phyloP scores from a whole-genome alignment of 2,329 filamentous ascomycete species.

The Cladosporium sp. region DNA sequence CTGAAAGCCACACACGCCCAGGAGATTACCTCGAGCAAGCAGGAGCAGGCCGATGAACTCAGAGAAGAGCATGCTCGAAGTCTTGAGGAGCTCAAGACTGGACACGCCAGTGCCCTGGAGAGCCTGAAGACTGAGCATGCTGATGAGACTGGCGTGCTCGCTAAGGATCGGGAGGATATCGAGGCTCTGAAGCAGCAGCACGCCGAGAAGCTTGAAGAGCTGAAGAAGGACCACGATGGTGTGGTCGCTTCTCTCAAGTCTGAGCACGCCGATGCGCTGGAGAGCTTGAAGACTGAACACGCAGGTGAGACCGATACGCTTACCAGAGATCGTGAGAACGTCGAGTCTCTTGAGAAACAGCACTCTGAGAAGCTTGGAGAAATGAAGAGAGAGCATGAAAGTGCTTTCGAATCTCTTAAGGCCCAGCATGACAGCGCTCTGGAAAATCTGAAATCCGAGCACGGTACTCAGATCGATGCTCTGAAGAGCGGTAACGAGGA shows the following conservation, averaged over 20 bases:
- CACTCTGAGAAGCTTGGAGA: conserved; percentile 4
- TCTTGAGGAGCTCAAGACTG: conserved; percentile 4
- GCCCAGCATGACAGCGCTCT: conserved; percentile 5
- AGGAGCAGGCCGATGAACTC: not conserved
- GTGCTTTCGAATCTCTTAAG: conserved; percentile 11
- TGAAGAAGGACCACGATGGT: not conserved
- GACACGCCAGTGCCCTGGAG: not conserved
- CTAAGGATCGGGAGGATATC: not conserved
- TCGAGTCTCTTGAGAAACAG: conserved; percentile 19
- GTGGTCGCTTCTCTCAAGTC: not conserved
- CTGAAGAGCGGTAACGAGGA: not conserved
- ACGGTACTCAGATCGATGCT: conserved; percentile 8
- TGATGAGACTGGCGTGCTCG: not conserved
- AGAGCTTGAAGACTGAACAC: not conserved
- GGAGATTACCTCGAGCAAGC: conserved; percentile 1
- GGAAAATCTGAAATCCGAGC: conserved; percentile 7
- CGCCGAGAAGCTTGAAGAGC: not conserved
- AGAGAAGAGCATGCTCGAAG: conserved; percentile 6
- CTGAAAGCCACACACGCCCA: conserved; percentile 10
- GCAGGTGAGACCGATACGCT: not conserved
- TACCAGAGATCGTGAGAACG: conserved; percentile 7
- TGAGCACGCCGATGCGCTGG: not conserved
- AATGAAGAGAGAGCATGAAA: conserved; percentile 13
- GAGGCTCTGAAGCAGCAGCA: not conserved
- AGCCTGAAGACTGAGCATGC: conserved; percentile 4